A percentile compares a stretch with the other conserved stretches of the same genome.
These are phyloP conservation scores for Danielia oregonensis DNA, from an alignment of 805 yeast species.

Conservation along the genomic window DNA sequence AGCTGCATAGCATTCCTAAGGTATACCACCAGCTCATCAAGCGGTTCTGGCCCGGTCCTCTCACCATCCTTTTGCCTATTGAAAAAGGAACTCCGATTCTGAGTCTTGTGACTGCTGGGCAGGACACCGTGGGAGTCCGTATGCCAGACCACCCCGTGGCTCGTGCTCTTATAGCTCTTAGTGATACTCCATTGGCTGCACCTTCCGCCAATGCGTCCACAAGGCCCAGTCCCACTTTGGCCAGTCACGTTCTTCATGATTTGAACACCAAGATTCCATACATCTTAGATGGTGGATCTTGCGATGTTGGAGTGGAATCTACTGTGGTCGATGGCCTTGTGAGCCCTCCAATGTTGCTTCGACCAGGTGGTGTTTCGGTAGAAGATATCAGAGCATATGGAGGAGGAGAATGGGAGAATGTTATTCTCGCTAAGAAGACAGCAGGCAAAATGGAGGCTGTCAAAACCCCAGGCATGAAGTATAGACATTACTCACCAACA, in stretches of 20 bases:
- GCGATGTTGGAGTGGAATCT: conserved; percentile 86
- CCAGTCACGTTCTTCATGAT: conserved; percentile 81
- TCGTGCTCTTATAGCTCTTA: conserved; percentile 77
- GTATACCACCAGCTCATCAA: conserved; percentile 62
- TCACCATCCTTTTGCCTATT: conserved; percentile 78
- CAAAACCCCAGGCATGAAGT: conserved; percentile 97
- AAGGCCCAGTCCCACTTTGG: conserved; percentile 87
- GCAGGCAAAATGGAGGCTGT: conserved; percentile 68
- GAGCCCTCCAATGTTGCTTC: conserved; percentile 76
- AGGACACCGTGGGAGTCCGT: conserved; percentile 87
- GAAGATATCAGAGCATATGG: conserved; percentile 69
- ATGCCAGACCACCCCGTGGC: conserved; percentile 88
- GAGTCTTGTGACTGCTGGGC: conserved; percentile 76
- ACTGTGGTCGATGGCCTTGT: conserved; percentile 91
- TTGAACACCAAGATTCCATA: conserved; percentile 74
- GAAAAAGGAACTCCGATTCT: conserved; percentile 52
- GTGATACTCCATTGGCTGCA: conserved; percentile 92
- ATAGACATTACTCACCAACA: conserved; percentile 88
- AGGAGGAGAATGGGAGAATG: conserved; percentile 63
- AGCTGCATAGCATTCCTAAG: conserved; percentile 54
- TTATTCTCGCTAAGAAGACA: conserved; percentile 60
- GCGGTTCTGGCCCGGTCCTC: conserved; percentile 94
- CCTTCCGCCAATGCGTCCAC: conserved; percentile 98
- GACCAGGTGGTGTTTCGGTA: conserved; percentile 91
- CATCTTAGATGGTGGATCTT: conserved; percentile 87